phyloP scores from a whole-genome alignment of 208 protist genomes.

The Leishmania martiniquensis region DNA sequence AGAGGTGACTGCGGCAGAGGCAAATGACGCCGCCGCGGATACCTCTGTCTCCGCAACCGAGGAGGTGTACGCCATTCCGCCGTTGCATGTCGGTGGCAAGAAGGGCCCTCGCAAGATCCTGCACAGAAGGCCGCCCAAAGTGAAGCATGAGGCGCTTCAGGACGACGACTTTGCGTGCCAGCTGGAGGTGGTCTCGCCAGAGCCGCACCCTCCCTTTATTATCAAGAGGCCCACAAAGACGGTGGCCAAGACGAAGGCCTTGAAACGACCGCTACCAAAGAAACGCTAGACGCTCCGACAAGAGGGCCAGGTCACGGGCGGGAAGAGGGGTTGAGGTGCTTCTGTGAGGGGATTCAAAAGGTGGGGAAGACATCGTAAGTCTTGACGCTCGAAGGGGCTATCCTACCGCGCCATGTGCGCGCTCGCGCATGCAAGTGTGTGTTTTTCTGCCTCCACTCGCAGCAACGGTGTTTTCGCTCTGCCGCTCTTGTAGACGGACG shows the following conservation, averaged over 20 bases:
- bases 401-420: background rate
- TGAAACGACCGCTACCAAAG: background rate
- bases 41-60: background rate
- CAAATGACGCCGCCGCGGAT: background rate
- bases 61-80: background rate
- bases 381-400: background rate
- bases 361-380: too few species aligned
- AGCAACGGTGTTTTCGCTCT: background rate
- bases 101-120: background rate
- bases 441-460: too few species aligned
- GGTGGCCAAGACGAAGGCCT: background rate
- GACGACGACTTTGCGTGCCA: slow-evolving; percentile 29
- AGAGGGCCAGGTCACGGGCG: too few species aligned
- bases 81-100: background rate
- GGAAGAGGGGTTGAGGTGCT: too few species aligned
- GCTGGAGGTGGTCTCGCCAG: slow-evolving; percentile 19
- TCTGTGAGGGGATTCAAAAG: too few species aligned
- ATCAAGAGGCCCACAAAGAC: slow-evolving; percentile 17
- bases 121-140: slow-evolving; percentile 1
- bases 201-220: slow-evolving; percentile 6
- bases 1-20: background rate
- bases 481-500: background rate
- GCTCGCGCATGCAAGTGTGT: background rate
- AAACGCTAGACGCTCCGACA: background rate
- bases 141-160: slow-evolving; percentile 15